These are phyloP conservation scores for Calonectria pseudoreteaudii DNA, from an alignment of 2,329 filamentous ascomycete species.

Conservation along the genomic window DNA sequence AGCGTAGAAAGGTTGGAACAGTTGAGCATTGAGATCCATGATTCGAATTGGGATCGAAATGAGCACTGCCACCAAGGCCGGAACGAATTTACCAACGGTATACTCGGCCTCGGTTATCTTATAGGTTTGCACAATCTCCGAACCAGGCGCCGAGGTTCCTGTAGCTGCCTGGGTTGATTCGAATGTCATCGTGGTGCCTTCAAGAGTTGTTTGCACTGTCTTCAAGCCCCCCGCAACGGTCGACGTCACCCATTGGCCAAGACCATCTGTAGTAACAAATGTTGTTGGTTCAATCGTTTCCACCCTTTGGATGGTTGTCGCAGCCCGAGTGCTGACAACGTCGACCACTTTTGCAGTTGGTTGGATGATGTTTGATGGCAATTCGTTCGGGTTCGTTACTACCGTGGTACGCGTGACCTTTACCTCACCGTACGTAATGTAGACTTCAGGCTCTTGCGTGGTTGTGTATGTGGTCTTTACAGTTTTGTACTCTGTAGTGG, in stretches of 20 bases:
- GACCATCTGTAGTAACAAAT: not conserved
- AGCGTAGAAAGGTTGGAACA: constrained; percentile 58
- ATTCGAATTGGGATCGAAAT: constrained; percentile 54
- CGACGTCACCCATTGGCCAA: not conserved
- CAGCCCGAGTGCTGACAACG: constrained; percentile 8
- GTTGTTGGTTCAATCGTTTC: not conserved
- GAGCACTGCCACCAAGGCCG: constrained; percentile 53
- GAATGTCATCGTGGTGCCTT: not conserved
- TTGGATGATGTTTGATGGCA: not conserved
- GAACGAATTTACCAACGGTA: constrained; percentile 57
- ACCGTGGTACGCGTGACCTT: not conserved
- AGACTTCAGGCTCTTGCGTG: not conserved
- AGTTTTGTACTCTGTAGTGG: not conserved
- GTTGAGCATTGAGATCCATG: constrained; percentile 53
- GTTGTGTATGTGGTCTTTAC: not conserved
- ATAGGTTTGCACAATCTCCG: constrained; percentile 19
- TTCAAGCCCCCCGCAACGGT: not conserved
- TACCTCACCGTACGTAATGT: not conserved
- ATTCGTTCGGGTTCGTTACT: not conserved
- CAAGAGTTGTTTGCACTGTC: not conserved
- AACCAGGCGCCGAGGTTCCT: not conserved
- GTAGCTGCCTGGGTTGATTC: not conserved
- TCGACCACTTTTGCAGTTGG: not conserved
- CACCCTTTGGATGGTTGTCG: not conserved
- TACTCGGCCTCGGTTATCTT: constrained; percentile 41